Base-by-base conservation (phyloP, 208 protist genomes). In the Trypanosoma cruzi region DNA sequence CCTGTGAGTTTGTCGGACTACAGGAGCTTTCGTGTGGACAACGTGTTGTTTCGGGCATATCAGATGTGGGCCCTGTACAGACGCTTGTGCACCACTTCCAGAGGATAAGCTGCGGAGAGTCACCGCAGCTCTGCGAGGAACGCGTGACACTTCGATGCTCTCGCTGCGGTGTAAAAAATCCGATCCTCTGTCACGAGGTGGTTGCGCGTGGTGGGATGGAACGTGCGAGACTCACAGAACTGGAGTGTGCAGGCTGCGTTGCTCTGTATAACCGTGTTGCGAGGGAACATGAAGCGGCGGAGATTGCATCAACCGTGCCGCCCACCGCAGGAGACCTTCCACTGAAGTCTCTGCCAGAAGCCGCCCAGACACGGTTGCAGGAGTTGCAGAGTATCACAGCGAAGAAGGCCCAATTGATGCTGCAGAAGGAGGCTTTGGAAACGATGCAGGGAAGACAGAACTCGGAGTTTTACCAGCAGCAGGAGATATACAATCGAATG, bases 391-490 rank as follows among this genome's bases (percentile, higher is more conserved):
- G 65, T 32, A 81, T 96, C 55, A 56, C 69, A 2, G 50, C 60
- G 18, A 82, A 82, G 49, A 90, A 90, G 68, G 62, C 65, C 14
- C 79, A 89, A 56, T 68, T 96, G 56, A 81, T 89, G 61, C 37
- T 79, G 55, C 86, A 83, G 71, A 93, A 85, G 68, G 88, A 96
- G 73, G 91, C 84, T 0, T 77, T 94, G 31, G 82, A 93, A 74
- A 84, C 79, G 67, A 61, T 71, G 73, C 60, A 80, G 50, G 50
- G 64, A 56, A 68, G 18, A 62, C 26, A 72, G 10, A 85, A 71
- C 29, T 75, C 79, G 16, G 80, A 90, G 65, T 93, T 82, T 55
- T 69, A 82, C 2, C 52, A 74, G 42, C 82, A 78, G 66, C 78
- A 80, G 64, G 70, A 67, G 10, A 60, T 77, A 44, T 82, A 90